phyloP scores from a whole-genome alignment of 306 rosid genomes.

The Cucumis hystrix region DNA sequence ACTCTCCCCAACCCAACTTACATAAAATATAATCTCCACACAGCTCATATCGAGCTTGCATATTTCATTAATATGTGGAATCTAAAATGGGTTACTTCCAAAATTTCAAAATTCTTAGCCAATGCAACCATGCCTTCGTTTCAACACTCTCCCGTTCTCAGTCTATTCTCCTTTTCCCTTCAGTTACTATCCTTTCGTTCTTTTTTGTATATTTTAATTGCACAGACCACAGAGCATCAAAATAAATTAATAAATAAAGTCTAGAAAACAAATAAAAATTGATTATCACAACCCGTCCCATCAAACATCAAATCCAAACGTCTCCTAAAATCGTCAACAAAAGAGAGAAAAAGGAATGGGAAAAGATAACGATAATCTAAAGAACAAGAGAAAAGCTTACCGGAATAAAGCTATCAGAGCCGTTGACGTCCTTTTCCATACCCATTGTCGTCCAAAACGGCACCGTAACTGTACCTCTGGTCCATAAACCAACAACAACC shows the following conservation, averaged over 20 bases:
- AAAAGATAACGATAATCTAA: background rate
- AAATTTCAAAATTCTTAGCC: background rate
- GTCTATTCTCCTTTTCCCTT: background rate
- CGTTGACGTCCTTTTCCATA: conserved; percentile 16
- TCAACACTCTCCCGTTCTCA: background rate
- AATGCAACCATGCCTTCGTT: background rate
- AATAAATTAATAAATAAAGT: background rate
- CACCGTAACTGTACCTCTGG: conserved; percentile 26
- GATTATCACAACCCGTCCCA: background rate
- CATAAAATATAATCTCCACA: background rate
- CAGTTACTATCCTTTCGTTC: background rate
- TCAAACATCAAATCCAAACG: background rate
- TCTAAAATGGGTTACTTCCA: background rate
- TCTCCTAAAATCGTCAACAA: background rate
- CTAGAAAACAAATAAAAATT: background rate
- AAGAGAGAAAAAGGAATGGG: background rate
- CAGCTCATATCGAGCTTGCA: background rate
- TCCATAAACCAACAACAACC: conserved; percentile 1
- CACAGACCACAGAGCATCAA: background rate
- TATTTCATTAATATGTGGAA: background rate
- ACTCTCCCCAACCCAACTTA: background rate
- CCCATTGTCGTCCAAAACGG: conserved; percentile 13
- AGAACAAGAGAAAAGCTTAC: conserved; percentile 17
- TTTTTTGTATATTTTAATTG: background rate
- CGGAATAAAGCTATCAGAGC: conserved; percentile 18